Percentiles rank a stretch among this genome's conserved stretches.
These are phyloP conservation scores for Fragaria nilgerrensis DNA, from an alignment of 306 rosid species.

Conservation along the genomic window DNA sequence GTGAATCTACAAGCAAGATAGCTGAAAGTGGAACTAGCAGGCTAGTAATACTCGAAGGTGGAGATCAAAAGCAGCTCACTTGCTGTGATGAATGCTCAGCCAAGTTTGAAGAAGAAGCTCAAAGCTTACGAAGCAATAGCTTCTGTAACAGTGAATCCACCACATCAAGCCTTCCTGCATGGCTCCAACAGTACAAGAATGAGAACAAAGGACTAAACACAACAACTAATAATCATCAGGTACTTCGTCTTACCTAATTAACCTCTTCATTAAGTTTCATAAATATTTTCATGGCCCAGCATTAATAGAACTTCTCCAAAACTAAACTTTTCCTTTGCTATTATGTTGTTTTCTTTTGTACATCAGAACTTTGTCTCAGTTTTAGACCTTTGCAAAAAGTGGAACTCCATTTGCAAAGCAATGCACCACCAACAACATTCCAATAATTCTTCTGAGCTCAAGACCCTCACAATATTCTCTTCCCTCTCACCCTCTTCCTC, in stretches of 20 bases:
- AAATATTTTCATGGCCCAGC: constrained; percentile 6
- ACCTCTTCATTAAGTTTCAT: not conserved
- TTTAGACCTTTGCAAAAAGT: constrained; percentile 69
- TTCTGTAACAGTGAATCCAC: constrained; percentile 56
- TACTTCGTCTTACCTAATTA: constrained; percentile 26
- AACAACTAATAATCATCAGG: constrained; percentile 54
- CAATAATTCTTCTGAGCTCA: constrained; percentile 43
- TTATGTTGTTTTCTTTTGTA: constrained; percentile 14
- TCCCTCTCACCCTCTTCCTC: constrained; percentile 68
- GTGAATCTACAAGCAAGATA: constrained; percentile 41
- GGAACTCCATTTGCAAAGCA: constrained; percentile 69
- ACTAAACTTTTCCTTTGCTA: constrained; percentile 38
- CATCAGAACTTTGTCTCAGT: constrained; percentile 58
- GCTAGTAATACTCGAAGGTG: constrained; percentile 31
- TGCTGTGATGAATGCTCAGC: constrained; percentile 53
- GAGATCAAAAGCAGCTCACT: constrained; percentile 38
- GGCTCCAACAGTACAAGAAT: constrained; percentile 91
- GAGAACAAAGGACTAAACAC: constrained; percentile 44
- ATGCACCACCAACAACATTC: constrained; percentile 48
- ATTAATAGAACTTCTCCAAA: constrained; percentile 26
- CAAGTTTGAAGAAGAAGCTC: constrained; percentile 54
- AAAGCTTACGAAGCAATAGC: constrained; percentile 50
- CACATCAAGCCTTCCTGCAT: constrained; percentile 83
- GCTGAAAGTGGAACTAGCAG: constrained; percentile 48
- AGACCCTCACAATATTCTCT: constrained; percentile 51